Evolutionary conservation across 306 rosid species (phyloP), one percentile per base, ranked within the genome.

Genomic region (Gastrolobium bilobum): DNA sequence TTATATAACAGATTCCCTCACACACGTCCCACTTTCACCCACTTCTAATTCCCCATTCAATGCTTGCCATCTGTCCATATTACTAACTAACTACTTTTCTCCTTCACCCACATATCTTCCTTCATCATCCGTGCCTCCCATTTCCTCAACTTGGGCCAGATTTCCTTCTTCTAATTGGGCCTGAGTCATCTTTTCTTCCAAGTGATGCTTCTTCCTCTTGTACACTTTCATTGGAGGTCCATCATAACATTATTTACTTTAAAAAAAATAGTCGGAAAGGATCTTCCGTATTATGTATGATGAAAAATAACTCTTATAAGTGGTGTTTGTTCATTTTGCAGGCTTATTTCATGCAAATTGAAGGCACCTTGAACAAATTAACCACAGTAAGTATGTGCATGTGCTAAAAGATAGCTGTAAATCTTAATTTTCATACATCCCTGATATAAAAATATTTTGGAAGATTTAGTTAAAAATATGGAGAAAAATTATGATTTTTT

Each of bases 321-420:
- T 26, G 47, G 40, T 64, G 57, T 40, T 76, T 65, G 62, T 62
- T 51, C 61, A 26, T 81, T 68, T 79, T 86, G 83, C 92, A 94
- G 98, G 97, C 97, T 78, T 94, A 94, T 89, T 94, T 94, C 80
- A 94, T 92, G 97, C 96, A 91, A 84, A 86, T 94, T 69, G 98
- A 91, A 77, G 88, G 92, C 64, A 94, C 97, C 29, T 79, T 94
- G 90, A 94, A 94, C 87, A 91, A 85, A 82, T 81, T 94, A 86
- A 87, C 94, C 59, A 89, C 97, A 34, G 98, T 91, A 86, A 64
- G 94, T 72, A 15, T 3, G 30, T 50, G 15, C n/a, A 7, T 29
- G 4, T 56, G 57, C 9, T 14, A 43, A 71, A 35, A 63, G 60
- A 37, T 15, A 43, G 51, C 43, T 57, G 66, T 34, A 15, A 73